Evolutionary conservation across 2,329 filamentous ascomycete species (phyloP).

Genomic region (Aphanocladium album): DNA sequence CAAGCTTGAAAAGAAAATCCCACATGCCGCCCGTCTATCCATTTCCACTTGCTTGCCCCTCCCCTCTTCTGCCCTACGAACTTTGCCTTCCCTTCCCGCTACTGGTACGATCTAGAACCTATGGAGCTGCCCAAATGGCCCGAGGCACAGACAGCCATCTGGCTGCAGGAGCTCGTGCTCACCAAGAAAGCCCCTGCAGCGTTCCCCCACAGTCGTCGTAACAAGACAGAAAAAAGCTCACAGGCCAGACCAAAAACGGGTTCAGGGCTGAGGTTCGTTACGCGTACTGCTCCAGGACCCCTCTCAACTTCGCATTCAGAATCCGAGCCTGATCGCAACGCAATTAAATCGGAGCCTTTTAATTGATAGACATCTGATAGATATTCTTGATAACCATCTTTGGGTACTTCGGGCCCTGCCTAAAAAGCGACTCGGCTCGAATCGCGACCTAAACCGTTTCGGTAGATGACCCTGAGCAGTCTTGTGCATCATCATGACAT

Average conservation of each 20-base stretch:
- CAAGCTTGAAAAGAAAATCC: background rate
- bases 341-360: background rate
- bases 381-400: background rate
- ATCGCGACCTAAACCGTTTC: background rate
- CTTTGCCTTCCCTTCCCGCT: background rate
- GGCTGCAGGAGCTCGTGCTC: background rate
- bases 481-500: constrained; percentile 9
- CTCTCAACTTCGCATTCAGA: background rate
- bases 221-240: background rate
- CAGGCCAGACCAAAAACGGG: background rate
- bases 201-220: background rate
- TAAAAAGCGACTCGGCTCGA: background rate
- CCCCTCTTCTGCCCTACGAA: background rate
- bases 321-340: background rate
- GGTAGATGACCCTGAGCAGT: background rate
- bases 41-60: background rate
- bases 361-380: background rate
- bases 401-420: background rate
- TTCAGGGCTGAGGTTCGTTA: background rate
- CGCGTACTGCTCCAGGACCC: background rate
- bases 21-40: background rate
- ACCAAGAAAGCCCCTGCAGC: background rate
- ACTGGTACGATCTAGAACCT: background rate
- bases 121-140: background rate
- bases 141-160: background rate